Base-by-base conservation (phyloP, 1,139 yeast genomes). In the Suhomyces bolitotheri region DNA sequence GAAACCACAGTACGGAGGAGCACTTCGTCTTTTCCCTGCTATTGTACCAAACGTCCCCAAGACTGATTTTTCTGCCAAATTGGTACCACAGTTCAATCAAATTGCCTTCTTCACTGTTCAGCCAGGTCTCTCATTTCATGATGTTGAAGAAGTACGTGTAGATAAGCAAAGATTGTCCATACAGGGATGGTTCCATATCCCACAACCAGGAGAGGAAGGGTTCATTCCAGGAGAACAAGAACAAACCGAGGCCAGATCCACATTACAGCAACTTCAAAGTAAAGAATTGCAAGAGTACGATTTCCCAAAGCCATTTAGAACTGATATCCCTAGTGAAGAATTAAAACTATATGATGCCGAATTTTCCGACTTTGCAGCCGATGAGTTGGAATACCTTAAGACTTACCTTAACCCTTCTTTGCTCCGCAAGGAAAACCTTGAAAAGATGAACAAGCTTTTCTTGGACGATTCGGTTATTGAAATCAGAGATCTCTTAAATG, bases 151-250 rank as follows among this genome's bases (percentile, higher is more conserved):
- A 57, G 98, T 94, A 2, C 76, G 83, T 45, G 95, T 82, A 2
- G 95, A 89, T 51, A 86, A 82, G 54, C 95, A 89, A 45, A 73
- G 99, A 51, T 66, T 92, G 30, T 85, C 96, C 1, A 87, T 94
- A 43, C 96, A 92, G 54, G 99, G 99, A 0, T 94, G 99, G 99
- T 94, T 92, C 58, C 99, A 94, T 58, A 87, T 90, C 32, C 98
- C 98, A 2, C 98, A 92, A 56, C 69, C 66, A 7, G 97, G 96
- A 9, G 98, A 94, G 60, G 80, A 77, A 24, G 97, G 97, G 0
- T 90, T 61, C 52, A 73, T 80, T 27, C 79, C 78, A 16, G 95
- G 92, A 5, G 95, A 85, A 54, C 87, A 85, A 54, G 90, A 82
- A 48, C 78, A 66, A 36, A 79, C 85, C 1, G 90, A 82, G 43